These are phyloP conservation scores for Pseudocercospora cruenta DNA, from an alignment of 2,329 filamentous ascomycete genomes.

Conservation along the genomic window DNA sequence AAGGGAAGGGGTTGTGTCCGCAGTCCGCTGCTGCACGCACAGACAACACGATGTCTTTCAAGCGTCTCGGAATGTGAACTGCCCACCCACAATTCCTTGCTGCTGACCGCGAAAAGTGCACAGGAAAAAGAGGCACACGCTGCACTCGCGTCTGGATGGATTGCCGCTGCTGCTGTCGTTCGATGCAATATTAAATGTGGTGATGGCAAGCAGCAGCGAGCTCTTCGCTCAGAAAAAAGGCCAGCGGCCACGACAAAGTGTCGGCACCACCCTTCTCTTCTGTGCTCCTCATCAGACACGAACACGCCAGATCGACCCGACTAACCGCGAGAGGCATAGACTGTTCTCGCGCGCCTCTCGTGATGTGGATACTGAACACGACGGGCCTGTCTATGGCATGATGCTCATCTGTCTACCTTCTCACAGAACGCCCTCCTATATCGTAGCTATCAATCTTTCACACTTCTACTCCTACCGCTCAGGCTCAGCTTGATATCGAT, in stretches of 20 bases:
- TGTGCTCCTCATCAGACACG: not conserved
- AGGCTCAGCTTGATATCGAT: not conserved
- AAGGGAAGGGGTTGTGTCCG: not conserved
- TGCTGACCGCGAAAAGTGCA: not conserved
- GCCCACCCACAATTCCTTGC: not conserved
- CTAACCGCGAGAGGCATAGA: not conserved
- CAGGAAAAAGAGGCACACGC: not conserved
- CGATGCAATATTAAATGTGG: not conserved
- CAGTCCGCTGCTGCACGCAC: not conserved
- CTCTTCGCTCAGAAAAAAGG: not conserved
- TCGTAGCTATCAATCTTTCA: not conserved
- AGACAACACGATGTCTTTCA: not conserved
- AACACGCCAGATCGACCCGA: constrained; percentile 1
- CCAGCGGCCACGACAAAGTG: not conserved
- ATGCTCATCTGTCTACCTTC: not conserved
- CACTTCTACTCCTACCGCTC: not conserved
- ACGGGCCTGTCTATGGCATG: not conserved
- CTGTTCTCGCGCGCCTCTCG: constrained; percentile 3
- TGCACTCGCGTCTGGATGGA: not conserved
- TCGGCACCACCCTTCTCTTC: not conserved
- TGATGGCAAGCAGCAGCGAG: not conserved
- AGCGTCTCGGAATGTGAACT: not conserved
- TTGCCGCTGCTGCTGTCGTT: not conserved
- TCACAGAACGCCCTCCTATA: not conserved
- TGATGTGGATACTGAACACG: constrained; percentile 4